Base-by-base conservation (phyloP, 2,329 filamentous ascomycete species). In the Colletotrichum liaoningense region DNA sequence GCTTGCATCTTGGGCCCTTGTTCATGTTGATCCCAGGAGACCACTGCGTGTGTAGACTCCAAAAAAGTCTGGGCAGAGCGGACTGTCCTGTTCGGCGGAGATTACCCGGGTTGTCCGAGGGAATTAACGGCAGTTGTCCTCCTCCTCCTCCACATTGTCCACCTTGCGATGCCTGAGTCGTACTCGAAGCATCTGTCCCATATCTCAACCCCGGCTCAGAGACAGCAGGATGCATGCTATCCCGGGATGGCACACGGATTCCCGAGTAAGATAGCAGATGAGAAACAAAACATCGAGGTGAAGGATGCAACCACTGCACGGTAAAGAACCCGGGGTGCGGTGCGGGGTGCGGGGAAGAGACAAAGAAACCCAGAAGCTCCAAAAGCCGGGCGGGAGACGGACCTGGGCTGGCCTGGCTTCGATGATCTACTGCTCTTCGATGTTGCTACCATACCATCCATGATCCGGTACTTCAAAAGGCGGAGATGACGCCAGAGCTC, bases 331-430 rank as follows among this genome's bases (percentile, higher is more conserved):
- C 22, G 63, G 62, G 63, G 35, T 56, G 52, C 63, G 16, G 33
- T 65, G 52, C 63, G 24, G 49, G 33, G 63, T 65, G 33, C 52
- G 63, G 63, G 52, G 52, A 56, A 28, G 42, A 54, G 5, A 19
- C 38, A 19, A 11, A 4, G 1, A 35, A 35, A 35, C 11, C 33
- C 33, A 35, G 33, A 35, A 54, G 60, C n/a, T 54, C 1, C 12
- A 54, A 49, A 19, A 2, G 22, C 60, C 12, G 2, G 46, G 26
- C 38, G 6, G 38, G 30, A 14, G 22, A 49, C 42, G n/a, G 49
- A 42, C 38, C 38, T 42, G 35, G 35, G 5, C 14, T 42, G 38
- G 38, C 14, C 38, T 42, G 38, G 38, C 16, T 14, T 35, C 46
- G n/a, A 54, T 30, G 46, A 19, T 33, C 49, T 22, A 14, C 14